phyloP scores from a whole-genome alignment of 352 stramenopile species.

The Bremia lactucae region DNA sequence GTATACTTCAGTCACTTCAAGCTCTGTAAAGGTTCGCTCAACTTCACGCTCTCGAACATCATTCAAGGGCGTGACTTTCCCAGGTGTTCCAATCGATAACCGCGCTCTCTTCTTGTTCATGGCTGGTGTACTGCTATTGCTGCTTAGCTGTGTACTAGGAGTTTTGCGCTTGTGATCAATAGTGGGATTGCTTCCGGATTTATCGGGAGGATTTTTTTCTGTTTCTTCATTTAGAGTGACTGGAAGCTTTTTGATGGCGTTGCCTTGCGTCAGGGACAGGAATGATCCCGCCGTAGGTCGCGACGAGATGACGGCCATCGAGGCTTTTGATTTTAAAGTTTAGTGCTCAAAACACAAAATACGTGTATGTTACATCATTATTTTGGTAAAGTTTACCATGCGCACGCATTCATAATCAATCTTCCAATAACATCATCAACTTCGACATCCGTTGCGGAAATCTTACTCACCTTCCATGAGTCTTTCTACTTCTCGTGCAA shows the following conservation, averaged over 20 bases:
- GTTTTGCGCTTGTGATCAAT: conserved; percentile 49
- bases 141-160: conserved; percentile 12
- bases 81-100: conserved; percentile 52
- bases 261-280: conserved; percentile 10
- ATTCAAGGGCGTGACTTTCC: conserved; percentile 63
- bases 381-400: neutral
- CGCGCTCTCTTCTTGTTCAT: conserved; percentile 47
- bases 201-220: conserved; percentile 1
- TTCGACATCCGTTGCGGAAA: neutral
- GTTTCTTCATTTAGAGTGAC: neutral
- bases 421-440: conserved; percentile 1
- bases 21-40: conserved; percentile 63
- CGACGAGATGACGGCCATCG: conserved; percentile 16
- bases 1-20: conserved; percentile 85
- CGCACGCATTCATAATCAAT: neutral
- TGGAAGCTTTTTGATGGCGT: conserved; percentile 3
- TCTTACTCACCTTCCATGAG: conserved; percentile 4
- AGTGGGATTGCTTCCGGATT: neutral
- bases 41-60: conserved; percentile 48
- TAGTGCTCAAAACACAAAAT: neutral
- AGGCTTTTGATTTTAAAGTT: conserved; percentile 5
- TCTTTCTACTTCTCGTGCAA: conserved; percentile 18
- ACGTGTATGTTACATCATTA: no score
- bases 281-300: conserved; percentile 4
- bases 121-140: conserved; percentile 5